Base-by-base conservation (phyloP, 2,329 filamentous ascomycete genomes). In the Nectriaceae sp. region DNA sequence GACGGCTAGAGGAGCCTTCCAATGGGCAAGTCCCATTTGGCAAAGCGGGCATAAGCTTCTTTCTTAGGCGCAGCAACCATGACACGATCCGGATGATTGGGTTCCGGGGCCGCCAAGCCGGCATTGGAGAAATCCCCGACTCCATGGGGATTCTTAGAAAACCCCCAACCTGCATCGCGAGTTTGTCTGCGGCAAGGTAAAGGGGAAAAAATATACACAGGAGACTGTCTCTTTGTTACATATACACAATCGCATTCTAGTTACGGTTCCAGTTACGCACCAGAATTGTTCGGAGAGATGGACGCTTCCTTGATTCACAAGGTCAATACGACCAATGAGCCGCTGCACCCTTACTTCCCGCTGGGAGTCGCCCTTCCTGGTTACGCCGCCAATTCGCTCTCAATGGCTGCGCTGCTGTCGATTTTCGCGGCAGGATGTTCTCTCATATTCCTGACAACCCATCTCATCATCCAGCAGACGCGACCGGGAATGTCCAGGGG, bases 281-380 rank as follows among this genome's bases (percentile, higher is more conserved):
- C n/a, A n/a, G n/a, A n/a, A n/a, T n/a, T n/a, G n/a, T n/a, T n/a
- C n/a, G n/a, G n/a, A n/a, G n/a, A n/a, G n/a, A n/a, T n/a, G n/a
- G n/a, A n/a, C n/a, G n/a, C n/a, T n/a, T n/a, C n/a, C n/a, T n/a
- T n/a, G n/a, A n/a, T n/a, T n/a, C n/a, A n/a, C n/a, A n/a, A n/a
- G 35, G 50, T 42, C 20, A 29, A 41, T n/a, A 24, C 52, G 3
- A 21, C 15, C 5, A 36, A 21, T 16, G 26, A 15, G 18, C 55
- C 60, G 5, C 31, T 42, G 16, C 86, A 91, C 65, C 87, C 87
- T 1, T 92, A 89, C 71, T 90, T 87, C 62, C 89, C 89, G 4
- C 63, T 84, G 19, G 79, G 83, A 44, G 78, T 83, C 31, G 70
- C 75, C 16, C 80, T 93, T 49, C 69, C 76, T 3, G 78, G 75